These are phyloP conservation scores for Poterioochromonas sp. DNA, from an alignment of 352 stramenopile genomes.

Conservation along the genomic window DNA sequence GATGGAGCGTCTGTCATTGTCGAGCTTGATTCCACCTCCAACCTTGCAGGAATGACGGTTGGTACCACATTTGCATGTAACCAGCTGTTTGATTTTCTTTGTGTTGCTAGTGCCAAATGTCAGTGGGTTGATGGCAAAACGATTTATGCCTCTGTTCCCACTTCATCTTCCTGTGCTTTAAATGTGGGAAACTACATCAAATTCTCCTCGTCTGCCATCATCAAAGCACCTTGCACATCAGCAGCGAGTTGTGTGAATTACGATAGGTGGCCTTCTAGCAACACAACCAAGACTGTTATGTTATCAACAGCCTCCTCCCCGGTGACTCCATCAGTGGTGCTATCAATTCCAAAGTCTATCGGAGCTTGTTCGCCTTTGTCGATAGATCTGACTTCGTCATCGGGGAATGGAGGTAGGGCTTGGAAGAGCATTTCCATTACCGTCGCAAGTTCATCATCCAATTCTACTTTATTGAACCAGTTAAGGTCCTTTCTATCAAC, in stretches of 20 bases:
- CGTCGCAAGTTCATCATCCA: neutral
- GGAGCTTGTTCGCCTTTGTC: conserved; percentile 3
- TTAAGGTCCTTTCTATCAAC: neutral
- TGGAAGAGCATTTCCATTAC: conserved; percentile 9
- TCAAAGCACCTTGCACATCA: neutral
- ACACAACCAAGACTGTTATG: neutral
- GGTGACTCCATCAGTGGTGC: neutral
- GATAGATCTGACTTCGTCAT: conserved; percentile 16
- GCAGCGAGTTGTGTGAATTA: no score
- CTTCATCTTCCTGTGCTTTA: neutral
- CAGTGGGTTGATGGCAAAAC: conserved; percentile 5
- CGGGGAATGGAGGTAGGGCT: neutral
- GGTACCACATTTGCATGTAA: conserved; percentile 19
- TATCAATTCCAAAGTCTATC: neutral
- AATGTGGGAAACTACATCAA: conserved; percentile 4
- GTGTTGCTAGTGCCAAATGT: neutral
- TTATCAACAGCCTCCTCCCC: neutral
- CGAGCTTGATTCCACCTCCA: no score
- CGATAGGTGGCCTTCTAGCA: neutral
- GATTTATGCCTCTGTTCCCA: neutral
- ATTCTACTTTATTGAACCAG: neutral
- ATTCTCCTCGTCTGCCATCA: neutral
- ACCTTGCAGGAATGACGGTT: no score
- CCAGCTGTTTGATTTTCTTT: neutral
- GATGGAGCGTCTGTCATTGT: no score